Evolutionary conservation across 2,329 filamentous ascomycete species (phyloP).

Genomic region (Nothophoma quercina): DNA sequence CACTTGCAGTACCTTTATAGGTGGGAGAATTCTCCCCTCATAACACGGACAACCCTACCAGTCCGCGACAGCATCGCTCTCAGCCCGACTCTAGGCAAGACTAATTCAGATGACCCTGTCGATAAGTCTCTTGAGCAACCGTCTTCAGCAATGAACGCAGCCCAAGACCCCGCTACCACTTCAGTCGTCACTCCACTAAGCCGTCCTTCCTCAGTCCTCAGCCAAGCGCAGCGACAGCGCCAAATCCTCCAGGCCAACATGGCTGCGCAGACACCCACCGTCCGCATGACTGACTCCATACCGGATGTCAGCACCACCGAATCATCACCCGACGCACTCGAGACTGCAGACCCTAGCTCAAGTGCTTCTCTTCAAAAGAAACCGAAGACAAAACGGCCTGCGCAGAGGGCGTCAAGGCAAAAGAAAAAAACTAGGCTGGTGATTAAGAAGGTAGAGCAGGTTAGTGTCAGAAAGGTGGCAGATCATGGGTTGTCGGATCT

Average conservation of each 20-base stretch:
- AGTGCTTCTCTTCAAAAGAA: no score
- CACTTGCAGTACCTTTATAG: no score
- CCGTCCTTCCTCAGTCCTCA: not conserved
- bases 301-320: not conserved
- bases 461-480: not conserved
- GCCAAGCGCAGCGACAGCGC: not conserved
- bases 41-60: no score
- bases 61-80: no score
- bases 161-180: no score
- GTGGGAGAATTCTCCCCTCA: no score
- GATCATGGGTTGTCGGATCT: not conserved
- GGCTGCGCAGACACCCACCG: not conserved
- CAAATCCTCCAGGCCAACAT: not conserved
- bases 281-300: not conserved
- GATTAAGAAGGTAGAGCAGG: not conserved
- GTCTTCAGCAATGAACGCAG: not conserved
- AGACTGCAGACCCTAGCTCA: not conserved
- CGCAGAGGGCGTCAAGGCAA: not conserved
- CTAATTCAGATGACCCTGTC: no score
- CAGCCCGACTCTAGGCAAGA: no score
- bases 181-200: not conserved
- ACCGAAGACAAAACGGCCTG: no score
- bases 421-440: no score
- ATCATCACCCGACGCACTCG: no score
- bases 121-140: no score